A percentile compares a stretch with the other conserved stretches of the same genome.
phyloP scores from a whole-genome alignment of 208 protist genomes.

The Trypanosomatidae sp. region DNA sequence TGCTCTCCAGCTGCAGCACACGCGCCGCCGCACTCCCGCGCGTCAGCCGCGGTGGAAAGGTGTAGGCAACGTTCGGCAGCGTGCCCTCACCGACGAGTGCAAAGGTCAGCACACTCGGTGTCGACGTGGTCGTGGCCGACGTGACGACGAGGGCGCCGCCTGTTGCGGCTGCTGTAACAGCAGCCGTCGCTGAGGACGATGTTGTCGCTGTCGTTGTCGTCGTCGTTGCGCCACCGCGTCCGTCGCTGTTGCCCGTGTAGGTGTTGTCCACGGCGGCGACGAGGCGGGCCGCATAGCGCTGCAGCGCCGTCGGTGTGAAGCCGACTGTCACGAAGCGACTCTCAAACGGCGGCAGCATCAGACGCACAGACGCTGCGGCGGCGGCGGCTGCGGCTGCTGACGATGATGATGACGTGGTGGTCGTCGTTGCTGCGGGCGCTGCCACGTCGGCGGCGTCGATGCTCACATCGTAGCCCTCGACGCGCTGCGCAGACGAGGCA shows the following conservation, averaged over 20 bases:
- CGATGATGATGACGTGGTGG: neutral
- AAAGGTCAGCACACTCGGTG: conserved; percentile 79
- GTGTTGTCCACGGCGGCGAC: conserved; percentile 84
- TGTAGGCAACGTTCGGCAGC: conserved; percentile 79
- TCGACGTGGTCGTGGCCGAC: conserved; percentile 77
- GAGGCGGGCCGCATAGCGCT: conserved; percentile 75
- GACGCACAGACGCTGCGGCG: neutral
- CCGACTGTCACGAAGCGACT: conserved; percentile 89
- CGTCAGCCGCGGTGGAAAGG: conserved; percentile 28
- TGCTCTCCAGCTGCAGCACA: neutral
- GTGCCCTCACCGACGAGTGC: conserved; percentile 88
- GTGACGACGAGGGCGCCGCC: conserved; percentile 43
- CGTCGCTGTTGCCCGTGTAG: conserved; percentile 30
- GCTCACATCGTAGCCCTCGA: conserved; percentile 49
- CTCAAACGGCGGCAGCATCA: conserved; percentile 91
- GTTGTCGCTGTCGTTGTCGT: conserved; percentile 10
- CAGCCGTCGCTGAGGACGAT: conserved; percentile 72
- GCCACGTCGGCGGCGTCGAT: conserved; percentile 5
- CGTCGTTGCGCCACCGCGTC: no score
- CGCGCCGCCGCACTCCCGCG: neutral
- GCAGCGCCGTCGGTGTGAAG: conserved; percentile 80
- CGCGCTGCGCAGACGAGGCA: neutral
- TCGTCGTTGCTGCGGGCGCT: neutral
- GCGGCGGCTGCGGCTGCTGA: no score
- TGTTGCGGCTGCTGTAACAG: conserved; percentile 78